Evolutionary conservation across 768 basidiomycete species (phyloP).

Genomic region (Agaricus bisporus): DNA sequence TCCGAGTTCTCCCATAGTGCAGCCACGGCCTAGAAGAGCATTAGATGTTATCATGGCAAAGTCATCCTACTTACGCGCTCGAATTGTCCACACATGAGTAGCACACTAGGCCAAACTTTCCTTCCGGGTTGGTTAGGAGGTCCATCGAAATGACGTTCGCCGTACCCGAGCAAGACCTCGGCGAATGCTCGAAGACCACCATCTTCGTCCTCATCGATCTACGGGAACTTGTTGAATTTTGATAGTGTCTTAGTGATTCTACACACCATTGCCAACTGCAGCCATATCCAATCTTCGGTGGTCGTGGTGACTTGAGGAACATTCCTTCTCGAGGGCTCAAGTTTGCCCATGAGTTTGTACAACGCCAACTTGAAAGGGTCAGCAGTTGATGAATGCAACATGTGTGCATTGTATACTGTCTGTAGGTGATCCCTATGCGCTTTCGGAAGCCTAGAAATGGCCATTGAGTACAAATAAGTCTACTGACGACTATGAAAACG

Average conservation of each 20-base stretch:
- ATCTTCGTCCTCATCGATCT: constrained; percentile 81
- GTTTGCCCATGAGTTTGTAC: constrained; percentile 91
- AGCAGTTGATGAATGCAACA: constrained; percentile 79
- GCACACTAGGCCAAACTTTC: constrained; percentile 75
- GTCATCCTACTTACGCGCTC: constrained; percentile 58
- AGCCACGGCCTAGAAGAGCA: constrained; percentile 65
- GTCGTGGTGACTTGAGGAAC: constrained; percentile 83
- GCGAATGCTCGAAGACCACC: constrained; percentile 68
- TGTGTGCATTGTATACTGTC: constrained; percentile 76
- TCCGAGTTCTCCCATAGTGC: constrained; percentile 84
- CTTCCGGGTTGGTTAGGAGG: constrained; percentile 51
- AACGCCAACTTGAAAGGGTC: constrained; percentile 96
- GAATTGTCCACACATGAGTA: constrained; percentile 91
- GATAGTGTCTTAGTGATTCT: not conserved
- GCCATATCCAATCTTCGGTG: constrained; percentile 98
- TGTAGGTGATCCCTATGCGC: constrained; percentile 76
- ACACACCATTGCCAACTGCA: constrained; percentile 81
- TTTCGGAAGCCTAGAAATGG: constrained; percentile 51
- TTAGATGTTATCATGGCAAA: not conserved
- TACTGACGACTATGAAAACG: constrained; percentile 14
- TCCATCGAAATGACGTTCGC: constrained; percentile 78
- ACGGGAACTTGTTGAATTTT: not conserved
- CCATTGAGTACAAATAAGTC: not conserved
- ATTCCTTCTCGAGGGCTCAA: constrained; percentile 76
- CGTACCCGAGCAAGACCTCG: constrained; percentile 72